phyloP scores from a whole-genome alignment of 1,284 basidiomycete species.

The Naganishia cerealis region DNA sequence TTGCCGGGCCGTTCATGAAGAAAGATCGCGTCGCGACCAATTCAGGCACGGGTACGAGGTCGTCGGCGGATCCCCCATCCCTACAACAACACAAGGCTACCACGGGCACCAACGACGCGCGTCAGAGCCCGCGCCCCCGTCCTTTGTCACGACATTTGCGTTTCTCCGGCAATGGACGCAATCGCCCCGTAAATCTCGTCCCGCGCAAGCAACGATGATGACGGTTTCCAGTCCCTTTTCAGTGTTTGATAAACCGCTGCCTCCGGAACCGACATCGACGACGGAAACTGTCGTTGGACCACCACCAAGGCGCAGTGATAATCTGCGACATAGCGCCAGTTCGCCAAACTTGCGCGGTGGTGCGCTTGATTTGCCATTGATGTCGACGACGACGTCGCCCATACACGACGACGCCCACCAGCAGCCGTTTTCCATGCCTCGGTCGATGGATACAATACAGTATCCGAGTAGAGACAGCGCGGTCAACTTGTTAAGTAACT shows the following conservation, averaged over 20 bases:
- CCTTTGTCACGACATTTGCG: background rate
- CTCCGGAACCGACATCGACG: constrained; percentile 4
- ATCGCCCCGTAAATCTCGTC: background rate
- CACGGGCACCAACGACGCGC: background rate
- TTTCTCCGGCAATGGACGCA: constrained; percentile 15
- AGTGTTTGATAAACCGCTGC: constrained; percentile 15
- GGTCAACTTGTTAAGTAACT: constrained; percentile 6
- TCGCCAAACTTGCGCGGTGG: constrained; percentile 14
- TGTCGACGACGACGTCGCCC: background rate
- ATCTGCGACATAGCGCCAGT: constrained; percentile 16
- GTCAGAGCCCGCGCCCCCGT: constrained; percentile 1
- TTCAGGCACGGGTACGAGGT: background rate
- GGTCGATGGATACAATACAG: too few relatives aligned
- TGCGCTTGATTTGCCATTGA: background rate
- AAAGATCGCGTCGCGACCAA: background rate
- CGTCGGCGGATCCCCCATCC: too few relatives aligned
- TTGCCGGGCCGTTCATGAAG: constrained; percentile 1
- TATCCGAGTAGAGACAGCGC: constrained; percentile 13
- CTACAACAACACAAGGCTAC: too few relatives aligned
- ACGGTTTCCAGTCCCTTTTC: background rate
- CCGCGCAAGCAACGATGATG: background rate
- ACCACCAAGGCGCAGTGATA: background rate
- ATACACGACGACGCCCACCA: background rate
- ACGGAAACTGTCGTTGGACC: background rate
- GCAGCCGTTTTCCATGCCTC: background rate